phyloP scores from a whole-genome alignment of 495 filamentous ascomycete genomes.

The Trypethelium eluteriae region DNA sequence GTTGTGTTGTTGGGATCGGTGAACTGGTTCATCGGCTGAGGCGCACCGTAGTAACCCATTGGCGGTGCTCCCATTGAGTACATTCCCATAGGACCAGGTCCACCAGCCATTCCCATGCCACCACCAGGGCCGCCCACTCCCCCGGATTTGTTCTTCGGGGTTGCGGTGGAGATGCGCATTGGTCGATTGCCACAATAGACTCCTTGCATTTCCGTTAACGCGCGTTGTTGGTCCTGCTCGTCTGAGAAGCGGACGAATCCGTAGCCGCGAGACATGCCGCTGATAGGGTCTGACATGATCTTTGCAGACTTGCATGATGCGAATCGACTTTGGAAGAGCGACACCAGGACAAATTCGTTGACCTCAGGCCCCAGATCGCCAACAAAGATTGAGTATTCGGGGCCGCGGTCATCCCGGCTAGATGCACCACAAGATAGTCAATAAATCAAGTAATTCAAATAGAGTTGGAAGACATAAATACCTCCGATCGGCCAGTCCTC shows the following conservation, averaged over 20 bases:
- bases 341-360: constrained; percentile 95
- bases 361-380: constrained; percentile 97
- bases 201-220: constrained; percentile 95
- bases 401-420: constrained; percentile 88
- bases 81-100: constrained; percentile 33
- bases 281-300: constrained; percentile 99
- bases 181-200: constrained; percentile 98
- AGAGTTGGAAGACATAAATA: background rate
- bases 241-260: constrained; percentile 96
- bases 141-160: constrained; percentile 82
- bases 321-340: constrained; percentile 92
- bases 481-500: constrained; percentile 77
- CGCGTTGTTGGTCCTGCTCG: constrained; percentile 89
- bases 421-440: background rate
- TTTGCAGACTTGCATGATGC: constrained; percentile 98
- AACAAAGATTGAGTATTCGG: constrained; percentile 95
- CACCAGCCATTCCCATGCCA: constrained; percentile 38
- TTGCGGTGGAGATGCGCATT: constrained; percentile 97
- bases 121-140: constrained; percentile 44
- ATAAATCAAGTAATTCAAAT: constrained; percentile 38
- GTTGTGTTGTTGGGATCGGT: constrained; percentile 99
- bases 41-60: constrained; percentile 72
- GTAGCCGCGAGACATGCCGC: constrained; percentile 93
- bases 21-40: constrained; percentile 99
- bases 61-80: constrained; percentile 69